Percentiles rank a stretch among this genome's conserved stretches.
Conservation (phyloP, 768 basidiomycete species). For the Dacryopinax primogenitus region DNA sequence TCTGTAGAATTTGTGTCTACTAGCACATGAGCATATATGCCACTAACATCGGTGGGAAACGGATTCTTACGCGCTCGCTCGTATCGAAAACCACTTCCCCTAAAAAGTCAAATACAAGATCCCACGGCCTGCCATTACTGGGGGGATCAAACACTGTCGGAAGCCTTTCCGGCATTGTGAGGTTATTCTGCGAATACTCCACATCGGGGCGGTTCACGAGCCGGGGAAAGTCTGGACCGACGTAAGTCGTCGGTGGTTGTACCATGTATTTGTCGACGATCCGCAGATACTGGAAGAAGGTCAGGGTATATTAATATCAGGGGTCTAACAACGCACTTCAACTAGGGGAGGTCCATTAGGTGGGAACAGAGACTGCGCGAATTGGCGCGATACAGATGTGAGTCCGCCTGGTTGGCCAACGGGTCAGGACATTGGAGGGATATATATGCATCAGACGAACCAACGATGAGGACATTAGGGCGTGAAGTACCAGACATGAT, state of each 20-base stretch:
- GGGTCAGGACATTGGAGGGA: conserved; percentile 1
- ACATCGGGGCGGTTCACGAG: conserved; percentile 55
- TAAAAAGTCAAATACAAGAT: conserved; percentile 74
- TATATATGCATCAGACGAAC: conserved; percentile 32
- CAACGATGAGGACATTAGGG: conserved; percentile 64
- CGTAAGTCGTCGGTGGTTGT: conserved; percentile 58
- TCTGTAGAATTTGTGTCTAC: conserved; percentile 67
- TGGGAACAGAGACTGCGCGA: conserved; percentile 56
- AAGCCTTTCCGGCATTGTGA: conserved; percentile 38
- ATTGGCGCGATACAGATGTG: conserved; percentile 62
- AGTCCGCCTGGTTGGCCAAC: conserved; percentile 46
- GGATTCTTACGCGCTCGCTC: conserved; percentile 58
- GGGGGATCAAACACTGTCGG: conserved; percentile 49
- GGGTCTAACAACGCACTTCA: conserved; percentile 39
- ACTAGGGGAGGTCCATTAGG: conserved; percentile 55
- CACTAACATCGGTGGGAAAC: conserved; percentile 20
- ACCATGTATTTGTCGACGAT: conserved; percentile 69
- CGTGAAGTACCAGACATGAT: conserved; percentile 19
- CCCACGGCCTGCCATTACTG: conserved; percentile 52
- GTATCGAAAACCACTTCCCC: conserved; percentile 69
- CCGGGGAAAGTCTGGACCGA: conserved; percentile 56
- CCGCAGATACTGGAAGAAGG: conserved; percentile 42
- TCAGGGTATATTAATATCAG: conserved; percentile 10
- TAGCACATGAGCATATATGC: conserved; percentile 11
- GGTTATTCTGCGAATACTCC: conserved; percentile 70